phyloP scores from a whole-genome alignment of 176 grass and related monocot genomes.

The Coix lacrymajobi region DNA sequence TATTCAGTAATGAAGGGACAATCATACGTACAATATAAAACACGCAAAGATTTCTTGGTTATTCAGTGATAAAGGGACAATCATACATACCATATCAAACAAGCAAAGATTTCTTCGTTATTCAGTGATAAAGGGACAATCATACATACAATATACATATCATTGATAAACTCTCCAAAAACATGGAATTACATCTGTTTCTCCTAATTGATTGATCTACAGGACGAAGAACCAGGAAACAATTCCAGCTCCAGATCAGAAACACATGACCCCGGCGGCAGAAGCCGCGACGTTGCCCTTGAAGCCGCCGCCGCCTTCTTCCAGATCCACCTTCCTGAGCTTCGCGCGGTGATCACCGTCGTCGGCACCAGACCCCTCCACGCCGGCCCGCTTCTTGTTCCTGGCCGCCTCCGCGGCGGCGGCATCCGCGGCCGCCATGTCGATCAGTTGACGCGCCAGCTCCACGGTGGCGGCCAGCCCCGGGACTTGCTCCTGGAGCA shows the following conservation, averaged over 20 bases:
- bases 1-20: neutral
- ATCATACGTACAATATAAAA: neutral
- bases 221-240: neutral
- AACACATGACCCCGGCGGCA: neutral
- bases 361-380: neutral
- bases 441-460: slow-evolving; percentile 23
- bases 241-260: neutral
- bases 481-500: neutral
- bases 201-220: neutral
- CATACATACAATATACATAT: neutral
- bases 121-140: neutral
- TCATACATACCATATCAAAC: neutral
- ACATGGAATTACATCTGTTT: neutral
- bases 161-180: neutral
- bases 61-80: neutral
- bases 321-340: neutral
- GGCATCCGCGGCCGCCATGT: slow-evolving; percentile 16
- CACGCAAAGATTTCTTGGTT: neutral
- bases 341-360: neutral
- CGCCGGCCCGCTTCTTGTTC: slow-evolving; percentile 14
- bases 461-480: slow-evolving; percentile 14
- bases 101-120: neutral
- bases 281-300: neutral
- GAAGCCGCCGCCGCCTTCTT: neutral
- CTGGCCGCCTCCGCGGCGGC: neutral